phyloP scores from a whole-genome alignment of 2,329 filamentous ascomycete genomes.

The Trichoderma endophyticum region DNA sequence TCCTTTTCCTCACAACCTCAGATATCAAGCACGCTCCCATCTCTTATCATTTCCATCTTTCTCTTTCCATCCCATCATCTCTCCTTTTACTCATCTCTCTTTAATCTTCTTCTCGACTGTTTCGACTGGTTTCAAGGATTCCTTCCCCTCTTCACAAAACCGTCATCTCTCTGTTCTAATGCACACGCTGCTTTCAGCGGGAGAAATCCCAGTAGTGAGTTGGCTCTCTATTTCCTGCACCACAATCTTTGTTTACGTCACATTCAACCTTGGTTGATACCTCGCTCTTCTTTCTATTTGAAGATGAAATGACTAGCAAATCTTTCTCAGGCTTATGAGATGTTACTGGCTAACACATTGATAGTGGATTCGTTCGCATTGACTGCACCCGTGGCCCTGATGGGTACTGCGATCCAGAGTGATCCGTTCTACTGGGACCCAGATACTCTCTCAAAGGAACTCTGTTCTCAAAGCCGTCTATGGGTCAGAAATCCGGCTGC shows the following conservation, averaged over 20 bases:
- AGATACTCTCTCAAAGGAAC: constrained; percentile 61
- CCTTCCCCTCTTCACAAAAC: not conserved
- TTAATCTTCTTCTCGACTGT: not conserved
- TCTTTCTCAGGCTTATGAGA: not conserved
- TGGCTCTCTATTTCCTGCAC: not conserved
- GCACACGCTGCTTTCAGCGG: not conserved
- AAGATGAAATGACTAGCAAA: not conserved
- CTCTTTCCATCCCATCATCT: no score
- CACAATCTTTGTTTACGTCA: no score
- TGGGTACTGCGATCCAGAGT: constrained; percentile 31
- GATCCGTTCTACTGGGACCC: constrained; percentile 77
- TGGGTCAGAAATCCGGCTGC: constrained; percentile 47
- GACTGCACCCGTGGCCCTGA: constrained; percentile 19
- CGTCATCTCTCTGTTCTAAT: not conserved
- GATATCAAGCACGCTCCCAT: not conserved
- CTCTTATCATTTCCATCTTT: not conserved
- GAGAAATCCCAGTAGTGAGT: constrained; percentile 5
- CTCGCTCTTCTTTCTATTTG: not conserved
- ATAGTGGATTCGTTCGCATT: constrained; percentile 4
- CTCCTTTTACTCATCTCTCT: no score
- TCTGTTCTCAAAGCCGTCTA: constrained; percentile 55
- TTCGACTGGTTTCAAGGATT: not conserved
- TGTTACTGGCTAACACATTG: not conserved
- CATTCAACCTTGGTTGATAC: not conserved
- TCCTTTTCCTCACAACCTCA: not conserved